Evolutionary conservation across 2,329 filamentous ascomycete genomes (phyloP).

Genomic region (Apiospora saccharicola): DNA sequence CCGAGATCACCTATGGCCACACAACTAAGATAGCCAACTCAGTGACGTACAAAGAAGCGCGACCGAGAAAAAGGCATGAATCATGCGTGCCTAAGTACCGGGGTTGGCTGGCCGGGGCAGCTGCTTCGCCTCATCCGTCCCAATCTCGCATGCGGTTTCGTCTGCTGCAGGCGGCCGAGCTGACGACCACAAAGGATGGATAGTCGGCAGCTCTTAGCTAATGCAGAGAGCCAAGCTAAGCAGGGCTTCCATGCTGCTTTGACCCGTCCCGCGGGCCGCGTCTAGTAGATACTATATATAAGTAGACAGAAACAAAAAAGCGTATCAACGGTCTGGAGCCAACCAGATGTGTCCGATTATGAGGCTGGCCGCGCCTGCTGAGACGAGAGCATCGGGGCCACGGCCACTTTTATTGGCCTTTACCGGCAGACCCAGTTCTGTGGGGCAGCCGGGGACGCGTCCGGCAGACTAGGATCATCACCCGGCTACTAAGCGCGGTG

Average conservation of each 20-base stretch:
- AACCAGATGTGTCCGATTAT: conserved; percentile 39
- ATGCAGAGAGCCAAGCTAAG: conserved; percentile 20
- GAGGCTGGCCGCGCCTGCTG: conserved; percentile 30
- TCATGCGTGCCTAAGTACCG: neutral
- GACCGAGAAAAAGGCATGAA: neutral
- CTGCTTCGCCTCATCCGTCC: conserved; percentile 36
- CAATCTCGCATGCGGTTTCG: conserved; percentile 31
- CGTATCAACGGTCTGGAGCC: conserved; percentile 31
- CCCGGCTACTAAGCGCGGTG: conserved; percentile 17
- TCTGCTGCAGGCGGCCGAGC: conserved; percentile 17
- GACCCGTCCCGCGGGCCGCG: conserved; percentile 39
- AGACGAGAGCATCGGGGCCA: conserved; percentile 32
- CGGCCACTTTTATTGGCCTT: conserved; percentile 25
- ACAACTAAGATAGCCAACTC: neutral
- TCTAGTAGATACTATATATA: conserved; percentile 32
- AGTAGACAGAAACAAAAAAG: neutral
- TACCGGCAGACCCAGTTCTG: neutral
- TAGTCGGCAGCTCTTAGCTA: conserved; percentile 23
- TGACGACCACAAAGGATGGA: conserved; percentile 22
- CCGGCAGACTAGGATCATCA: neutral
- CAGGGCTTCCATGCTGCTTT: neutral
- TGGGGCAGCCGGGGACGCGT: conserved; percentile 8
- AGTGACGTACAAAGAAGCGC: neutral
- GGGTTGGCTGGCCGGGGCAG: neutral
- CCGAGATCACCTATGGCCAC: no score